These are phyloP conservation scores for Nicotiana undulata DNA, from an alignment of 257 asterid species.

Conservation along the genomic window DNA sequence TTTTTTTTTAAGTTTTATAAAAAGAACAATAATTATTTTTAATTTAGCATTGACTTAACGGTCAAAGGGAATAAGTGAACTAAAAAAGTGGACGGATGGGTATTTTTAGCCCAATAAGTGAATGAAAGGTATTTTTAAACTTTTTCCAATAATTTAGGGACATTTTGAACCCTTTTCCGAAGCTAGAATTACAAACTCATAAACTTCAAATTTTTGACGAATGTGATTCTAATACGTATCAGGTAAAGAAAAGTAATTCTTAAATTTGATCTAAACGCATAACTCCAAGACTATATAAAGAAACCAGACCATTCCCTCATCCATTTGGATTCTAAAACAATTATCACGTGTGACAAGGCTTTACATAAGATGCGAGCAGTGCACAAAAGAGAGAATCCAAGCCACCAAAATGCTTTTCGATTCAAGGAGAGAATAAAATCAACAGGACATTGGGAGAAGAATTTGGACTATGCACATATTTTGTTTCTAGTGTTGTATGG, in stretches of 20 bases:
- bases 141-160: too few relatives aligned
- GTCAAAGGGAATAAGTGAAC: too few relatives aligned
- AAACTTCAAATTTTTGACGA: too few relatives aligned
- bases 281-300: neutral
- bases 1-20: too few relatives aligned
- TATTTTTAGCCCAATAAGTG: too few relatives aligned
- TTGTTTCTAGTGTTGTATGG: neutral
- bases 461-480: neutral
- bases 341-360: neutral
- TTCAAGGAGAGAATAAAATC: slow-evolving; percentile 10
- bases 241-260: too few relatives aligned
- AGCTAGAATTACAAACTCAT: too few relatives aligned
- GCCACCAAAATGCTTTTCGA: slow-evolving; percentile 17
- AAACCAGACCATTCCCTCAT: neutral
- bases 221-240: neutral
- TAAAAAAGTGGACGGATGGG: too few relatives aligned
- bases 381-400: slow-evolving; percentile 12
- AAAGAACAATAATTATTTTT: too few relatives aligned
- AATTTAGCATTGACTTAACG: too few relatives aligned
- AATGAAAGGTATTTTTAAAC: too few relatives aligned
- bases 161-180: too few relatives aligned
- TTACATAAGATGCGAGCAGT: neutral
- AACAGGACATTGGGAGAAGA: slow-evolving; percentile 6
- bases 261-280: neutral
- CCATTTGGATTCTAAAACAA: neutral